Percentiles rank a stretch among this genome's conserved stretches.
These are phyloP conservation scores for Begonia peltatifolia DNA, from an alignment of 306 rosid genomes.

Conservation along the genomic window DNA sequence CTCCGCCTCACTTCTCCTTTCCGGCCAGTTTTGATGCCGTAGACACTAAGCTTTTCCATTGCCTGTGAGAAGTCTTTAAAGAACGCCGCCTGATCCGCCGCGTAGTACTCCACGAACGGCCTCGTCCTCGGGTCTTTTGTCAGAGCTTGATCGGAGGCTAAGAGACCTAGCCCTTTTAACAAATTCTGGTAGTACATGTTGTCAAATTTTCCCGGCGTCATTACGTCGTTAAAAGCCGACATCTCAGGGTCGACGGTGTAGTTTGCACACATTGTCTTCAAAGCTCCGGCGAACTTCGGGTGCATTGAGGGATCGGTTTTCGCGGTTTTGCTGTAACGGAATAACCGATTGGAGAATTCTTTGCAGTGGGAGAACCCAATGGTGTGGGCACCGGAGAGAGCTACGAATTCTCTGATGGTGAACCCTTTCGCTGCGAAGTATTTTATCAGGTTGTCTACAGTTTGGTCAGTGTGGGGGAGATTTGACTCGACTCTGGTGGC, in stretches of 20 bases:
- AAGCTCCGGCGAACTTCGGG: conserved; percentile 23
- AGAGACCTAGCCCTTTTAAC: conserved; percentile 27
- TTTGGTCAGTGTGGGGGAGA: conserved; percentile 15
- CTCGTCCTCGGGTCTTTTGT: conserved; percentile 25
- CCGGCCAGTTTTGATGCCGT: conserved; percentile 20
- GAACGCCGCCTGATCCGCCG: conserved; percentile 21
- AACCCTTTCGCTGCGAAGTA: conserved; percentile 22
- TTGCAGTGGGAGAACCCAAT: conserved; percentile 44
- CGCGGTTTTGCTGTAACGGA: conserved; percentile 11
- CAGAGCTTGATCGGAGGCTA: conserved; percentile 22
- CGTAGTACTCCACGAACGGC: conserved; percentile 24
- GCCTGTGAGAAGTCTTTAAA: conserved; percentile 27
- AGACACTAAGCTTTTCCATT: conserved; percentile 35
- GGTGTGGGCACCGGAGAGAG: conserved; percentile 34
- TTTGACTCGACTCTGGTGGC: conserved; percentile 17
- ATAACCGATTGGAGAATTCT: conserved; percentile 29
- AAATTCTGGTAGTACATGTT: conserved; percentile 34
- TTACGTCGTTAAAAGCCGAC: conserved; percentile 40
- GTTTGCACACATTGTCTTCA: conserved; percentile 27
- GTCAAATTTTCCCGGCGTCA: conserved; percentile 39
- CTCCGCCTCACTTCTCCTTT: conserved; percentile 38
- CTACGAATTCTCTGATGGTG: conserved; percentile 31
- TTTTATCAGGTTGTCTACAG: conserved; percentile 20
- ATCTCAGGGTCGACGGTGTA: conserved; percentile 17
- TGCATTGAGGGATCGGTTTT: conserved; percentile 34